phyloP scores from a whole-genome alignment of 768 basidiomycete species.

The Leccinum ochraceum region DNA sequence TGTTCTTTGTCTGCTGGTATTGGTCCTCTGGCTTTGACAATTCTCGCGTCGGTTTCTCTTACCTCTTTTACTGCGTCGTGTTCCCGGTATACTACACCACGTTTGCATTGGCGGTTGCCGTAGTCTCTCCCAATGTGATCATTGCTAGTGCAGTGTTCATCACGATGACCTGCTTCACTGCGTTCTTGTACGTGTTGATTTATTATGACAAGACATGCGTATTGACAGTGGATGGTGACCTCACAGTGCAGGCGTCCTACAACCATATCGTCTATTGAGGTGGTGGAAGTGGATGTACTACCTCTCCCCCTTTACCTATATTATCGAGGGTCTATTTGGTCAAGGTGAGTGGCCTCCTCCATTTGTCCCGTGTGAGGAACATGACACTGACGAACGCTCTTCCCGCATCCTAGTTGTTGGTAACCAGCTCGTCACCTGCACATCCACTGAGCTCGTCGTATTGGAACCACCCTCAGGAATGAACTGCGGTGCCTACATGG shows the following conservation, averaged over 20 bases:
- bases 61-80: slow-evolving; percentile 37
- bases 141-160: slow-evolving; percentile 43
- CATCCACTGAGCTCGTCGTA: slow-evolving; percentile 49
- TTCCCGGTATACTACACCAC: slow-evolving; percentile 49
- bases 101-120: slow-evolving; percentile 42
- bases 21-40: slow-evolving; percentile 44
- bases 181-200: slow-evolving; percentile 40
- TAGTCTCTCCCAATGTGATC: slow-evolving; percentile 42
- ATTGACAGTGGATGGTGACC: neutral
- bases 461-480: slow-evolving; percentile 54
- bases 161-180: slow-evolving; percentile 40
- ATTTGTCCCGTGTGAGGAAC: too few species aligned
- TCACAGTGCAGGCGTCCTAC: slow-evolving; percentile 47
- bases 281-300: slow-evolving; percentile 41
- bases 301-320: slow-evolving; percentile 51
- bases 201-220: too few species aligned
- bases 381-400: neutral
- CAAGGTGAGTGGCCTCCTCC: slow-evolving; percentile 22
- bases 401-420: slow-evolving; percentile 39
- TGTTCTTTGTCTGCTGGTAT: slow-evolving; percentile 52
- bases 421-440: slow-evolving; percentile 45
- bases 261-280: slow-evolving; percentile 40
- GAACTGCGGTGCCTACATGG: slow-evolving; percentile 55
- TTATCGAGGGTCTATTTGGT: slow-evolving; percentile 45
- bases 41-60: slow-evolving; percentile 41